These are phyloP conservation scores for Marchantia paleacea DNA, from an alignment of 225 moss, liverwort and hornwort genomes.

Conservation along the genomic window DNA sequence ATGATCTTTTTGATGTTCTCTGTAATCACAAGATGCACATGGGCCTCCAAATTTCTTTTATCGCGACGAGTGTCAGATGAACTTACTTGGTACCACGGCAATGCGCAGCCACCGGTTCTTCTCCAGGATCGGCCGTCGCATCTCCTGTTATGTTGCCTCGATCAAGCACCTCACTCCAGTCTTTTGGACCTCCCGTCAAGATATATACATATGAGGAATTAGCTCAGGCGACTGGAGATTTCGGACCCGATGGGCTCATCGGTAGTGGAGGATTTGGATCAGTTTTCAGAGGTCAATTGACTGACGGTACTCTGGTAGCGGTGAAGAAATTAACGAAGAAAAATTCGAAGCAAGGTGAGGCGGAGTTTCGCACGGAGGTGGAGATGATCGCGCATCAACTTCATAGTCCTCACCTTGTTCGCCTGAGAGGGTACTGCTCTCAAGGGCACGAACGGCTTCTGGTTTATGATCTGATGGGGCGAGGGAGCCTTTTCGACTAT, in stretches of 20 bases:
- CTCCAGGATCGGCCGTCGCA: constrained; percentile 3
- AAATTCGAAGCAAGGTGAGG: constrained; percentile 29
- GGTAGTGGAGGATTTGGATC: constrained; percentile 35
- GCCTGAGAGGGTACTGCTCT: constrained; percentile 33
- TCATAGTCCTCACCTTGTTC: constrained; percentile 29
- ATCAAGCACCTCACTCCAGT: constrained; percentile 1
- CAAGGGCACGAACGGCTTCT: constrained; percentile 31
- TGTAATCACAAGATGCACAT: not conserved
- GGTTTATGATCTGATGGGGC: constrained; percentile 31
- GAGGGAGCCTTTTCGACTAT: constrained; percentile 35
- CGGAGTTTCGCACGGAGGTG: constrained; percentile 33
- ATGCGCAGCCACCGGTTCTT: not conserved
- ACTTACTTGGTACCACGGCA: not conserved
- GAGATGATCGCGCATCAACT: constrained; percentile 39
- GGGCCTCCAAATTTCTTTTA: not conserved
- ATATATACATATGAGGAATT: constrained; percentile 24
- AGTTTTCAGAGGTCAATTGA: constrained; percentile 25
- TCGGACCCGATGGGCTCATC: constrained; percentile 19
- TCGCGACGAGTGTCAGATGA: not conserved
- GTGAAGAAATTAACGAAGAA: constrained; percentile 27
- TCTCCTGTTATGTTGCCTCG: constrained; percentile 12
- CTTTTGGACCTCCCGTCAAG: constrained; percentile 28
- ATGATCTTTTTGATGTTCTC: not conserved
- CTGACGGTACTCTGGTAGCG: constrained; percentile 32
- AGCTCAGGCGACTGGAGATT: constrained; percentile 22